These are phyloP conservation scores for Umbilicaria muhlenbergii DNA, from an alignment of 495 filamentous ascomycete genomes.

Conservation along the genomic window DNA sequence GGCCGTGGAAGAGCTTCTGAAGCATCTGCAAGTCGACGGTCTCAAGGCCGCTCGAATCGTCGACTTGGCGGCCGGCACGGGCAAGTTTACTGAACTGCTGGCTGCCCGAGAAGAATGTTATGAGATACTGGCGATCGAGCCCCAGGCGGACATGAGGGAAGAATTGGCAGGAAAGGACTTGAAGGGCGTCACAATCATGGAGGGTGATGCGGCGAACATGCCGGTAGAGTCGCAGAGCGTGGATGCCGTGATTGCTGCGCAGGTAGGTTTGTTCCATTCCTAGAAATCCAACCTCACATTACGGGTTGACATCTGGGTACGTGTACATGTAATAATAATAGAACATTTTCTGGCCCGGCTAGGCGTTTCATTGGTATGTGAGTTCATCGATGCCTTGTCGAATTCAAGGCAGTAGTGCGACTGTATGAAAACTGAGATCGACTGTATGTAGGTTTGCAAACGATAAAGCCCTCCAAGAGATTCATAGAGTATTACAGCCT, in stretches of 20 bases:
- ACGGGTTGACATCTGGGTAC: no score
- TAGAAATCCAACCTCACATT: not conserved
- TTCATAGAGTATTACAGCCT: constrained; percentile 38
- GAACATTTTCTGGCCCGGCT: not conserved
- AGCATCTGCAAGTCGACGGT: constrained; percentile 26
- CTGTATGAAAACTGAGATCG: not conserved
- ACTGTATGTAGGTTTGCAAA: constrained; percentile 38
- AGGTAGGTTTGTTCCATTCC: constrained; percentile 29
- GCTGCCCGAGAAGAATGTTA: constrained; percentile 30
- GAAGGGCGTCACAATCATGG: constrained; percentile 27
- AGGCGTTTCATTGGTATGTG: constrained; percentile 45
- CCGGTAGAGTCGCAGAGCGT: constrained; percentile 37
- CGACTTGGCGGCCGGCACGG: constrained; percentile 50
- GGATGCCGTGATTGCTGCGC: constrained; percentile 46
- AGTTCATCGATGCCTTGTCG: not conserved
- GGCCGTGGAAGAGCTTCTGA: constrained; percentile 37
- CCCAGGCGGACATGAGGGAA: constrained; percentile 41
- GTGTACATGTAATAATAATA: not conserved
- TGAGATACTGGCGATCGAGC: constrained; percentile 44
- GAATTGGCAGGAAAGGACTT: constrained; percentile 38
- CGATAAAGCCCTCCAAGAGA: constrained; percentile 35
- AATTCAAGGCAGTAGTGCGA: not conserved
- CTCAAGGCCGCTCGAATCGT: constrained; percentile 29
- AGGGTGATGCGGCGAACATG: constrained; percentile 39
- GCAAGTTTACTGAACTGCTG: constrained; percentile 48